Evolutionary conservation across 140 eudicot species (phyloP).

Genomic region (Flaveria floridana): DNA sequence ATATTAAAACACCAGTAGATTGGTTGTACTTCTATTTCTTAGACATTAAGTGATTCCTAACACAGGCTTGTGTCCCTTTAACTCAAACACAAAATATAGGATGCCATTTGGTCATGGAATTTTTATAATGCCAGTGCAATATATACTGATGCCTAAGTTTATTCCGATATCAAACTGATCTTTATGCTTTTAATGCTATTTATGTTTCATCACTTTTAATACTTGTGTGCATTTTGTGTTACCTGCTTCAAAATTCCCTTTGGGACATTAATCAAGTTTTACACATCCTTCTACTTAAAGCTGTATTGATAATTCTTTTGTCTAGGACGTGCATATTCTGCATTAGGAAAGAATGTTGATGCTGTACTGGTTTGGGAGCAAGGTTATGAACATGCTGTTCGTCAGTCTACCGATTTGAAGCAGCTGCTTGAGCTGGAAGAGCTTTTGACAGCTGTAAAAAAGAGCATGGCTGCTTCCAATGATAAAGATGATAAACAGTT

Average conservation of each 20-base stretch:
- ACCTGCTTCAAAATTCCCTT: slow-evolving; percentile 22
- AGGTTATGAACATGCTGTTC: slow-evolving; percentile 71
- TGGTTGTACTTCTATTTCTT: slow-evolving; percentile 20
- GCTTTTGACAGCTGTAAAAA: slow-evolving; percentile 58
- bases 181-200: slow-evolving; percentile 22
- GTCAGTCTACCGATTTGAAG: slow-evolving; percentile 78
- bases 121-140: slow-evolving; percentile 13
- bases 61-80: slow-evolving; percentile 16
- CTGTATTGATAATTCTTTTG: slow-evolving; percentile 11
- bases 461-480: slow-evolving; percentile 41
- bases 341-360: slow-evolving; percentile 81
- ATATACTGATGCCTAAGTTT: slow-evolving; percentile 18
- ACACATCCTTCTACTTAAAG: slow-evolving; percentile 15
- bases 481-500: slow-evolving; percentile 40
- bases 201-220: slow-evolving; percentile 14
- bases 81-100: slow-evolving; percentile 8
- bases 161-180: slow-evolving; percentile 9
- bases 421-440: slow-evolving; percentile 89
- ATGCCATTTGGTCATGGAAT: slow-evolving; percentile 17
- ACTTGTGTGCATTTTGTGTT: slow-evolving; percentile 15
- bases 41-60: slow-evolving; percentile 14
- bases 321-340: slow-evolving; percentile 86
- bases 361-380: slow-evolving; percentile 84
- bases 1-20: slow-evolving; percentile 7
- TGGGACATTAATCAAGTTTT: slow-evolving; percentile 17